Evolutionary conservation across 1,139 yeast genomes (phyloP), one percentile per base, ranked within the genome.

Genomic region (Tardiomyces blankii): DNA sequence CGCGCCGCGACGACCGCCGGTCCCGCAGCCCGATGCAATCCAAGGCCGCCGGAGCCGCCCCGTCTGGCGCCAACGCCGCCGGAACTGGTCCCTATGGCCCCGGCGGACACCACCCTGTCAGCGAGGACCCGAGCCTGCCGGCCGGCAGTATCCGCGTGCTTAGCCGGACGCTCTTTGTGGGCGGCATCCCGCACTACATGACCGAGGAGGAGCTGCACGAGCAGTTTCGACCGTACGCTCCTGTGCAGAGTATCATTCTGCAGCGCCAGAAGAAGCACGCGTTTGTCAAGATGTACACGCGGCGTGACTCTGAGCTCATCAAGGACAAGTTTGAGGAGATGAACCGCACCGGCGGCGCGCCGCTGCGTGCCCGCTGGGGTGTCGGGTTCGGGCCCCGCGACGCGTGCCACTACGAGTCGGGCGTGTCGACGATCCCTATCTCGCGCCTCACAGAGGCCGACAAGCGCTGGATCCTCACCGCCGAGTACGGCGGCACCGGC

Each of bases 321-420:
- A 61, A 64, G 45, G 55, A 51, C 27, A 52, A 55, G 51, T 77
- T 71, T 63, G 78, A 65, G 58, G 76, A 56, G 65, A 80, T 73
- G 53, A 72, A 72, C 52, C 70, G 72, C 49, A 71, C 71, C 44
- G 81, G 82, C 5, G 61, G 70, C 60, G 12, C 75, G 69, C 54
- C 80, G 74, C 44, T 76, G 78, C 61, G 85, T 68, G 86, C 94
- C 9, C 77, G 96, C 61, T 91, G 98, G 98, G 98, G 97, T 54
- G 97, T 91, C 53, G 98, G 98, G 1, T 91, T 86, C 61, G 98
- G 98, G 3, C 98, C 98, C 45, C 80, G 98, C 70, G 97, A 91
- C 63, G 89, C 97, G 69, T 87, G 96, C 64, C 93, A 91, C 65
- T 91, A 91, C 64, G 91, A 83, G 61, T 82, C 82, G 49, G 98